A percentile compares a stretch with the other conserved stretches of the same genome.
Conservation (phyloP, 371 early-diverging fungal species). For the Syncephalastrum monosporum region DNA sequence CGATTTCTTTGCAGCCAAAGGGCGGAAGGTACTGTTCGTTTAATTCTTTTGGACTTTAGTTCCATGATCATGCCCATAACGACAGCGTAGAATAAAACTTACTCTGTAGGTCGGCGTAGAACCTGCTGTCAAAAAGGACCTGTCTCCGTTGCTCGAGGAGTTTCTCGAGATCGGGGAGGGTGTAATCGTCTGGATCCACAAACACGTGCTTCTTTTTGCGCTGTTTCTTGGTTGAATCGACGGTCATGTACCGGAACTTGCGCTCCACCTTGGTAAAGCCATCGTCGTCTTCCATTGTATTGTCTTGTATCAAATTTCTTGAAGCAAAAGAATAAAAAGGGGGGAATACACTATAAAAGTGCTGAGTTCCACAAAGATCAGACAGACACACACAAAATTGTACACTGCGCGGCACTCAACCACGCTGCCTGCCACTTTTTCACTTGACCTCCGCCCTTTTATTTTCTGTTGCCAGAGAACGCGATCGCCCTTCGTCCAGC, state of each 20-base stretch:
- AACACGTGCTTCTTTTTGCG: constrained; percentile 9
- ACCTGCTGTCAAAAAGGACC: constrained; percentile 21
- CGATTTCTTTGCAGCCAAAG: constrained; percentile 35
- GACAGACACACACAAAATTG: too few species aligned
- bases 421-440: too few species aligned
- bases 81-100: neutral
- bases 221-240: constrained; percentile 6
- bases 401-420: too few species aligned
- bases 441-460: neutral
- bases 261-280: constrained; percentile 17
- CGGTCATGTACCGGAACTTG: constrained; percentile 15
- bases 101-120: constrained; percentile 37
- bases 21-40: constrained; percentile 24
- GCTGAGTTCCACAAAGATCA: too few species aligned
- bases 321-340: constrained; percentile 11
- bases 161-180: constrained; percentile 21
- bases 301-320: too few species aligned
- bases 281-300: constrained; percentile 8
- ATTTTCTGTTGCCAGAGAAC: constrained; percentile 1
- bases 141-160: constrained; percentile 32
- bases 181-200: constrained; percentile 34
- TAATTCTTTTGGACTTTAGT: constrained; percentile 12
- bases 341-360: neutral
- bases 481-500: neutral
- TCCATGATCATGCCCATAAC: too few species aligned